These are phyloP conservation scores for Dryas drummondii DNA, from an alignment of 306 rosid genomes.

Conservation along the genomic window DNA sequence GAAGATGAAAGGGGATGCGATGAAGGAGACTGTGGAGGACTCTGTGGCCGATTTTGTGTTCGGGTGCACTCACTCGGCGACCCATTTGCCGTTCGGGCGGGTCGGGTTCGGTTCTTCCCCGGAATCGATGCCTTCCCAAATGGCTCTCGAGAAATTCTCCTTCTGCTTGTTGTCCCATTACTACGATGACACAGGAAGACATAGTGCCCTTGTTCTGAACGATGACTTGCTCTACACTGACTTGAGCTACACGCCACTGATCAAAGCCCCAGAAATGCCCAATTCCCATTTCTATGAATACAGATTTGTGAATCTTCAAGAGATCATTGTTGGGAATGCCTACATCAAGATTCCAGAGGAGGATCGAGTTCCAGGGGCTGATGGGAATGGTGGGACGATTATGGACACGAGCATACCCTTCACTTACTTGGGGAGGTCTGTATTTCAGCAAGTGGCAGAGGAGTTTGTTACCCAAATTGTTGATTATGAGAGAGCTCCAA, in stretches of 20 bases:
- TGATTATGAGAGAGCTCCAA: too few relatives aligned
- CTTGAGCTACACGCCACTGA: slow-evolving; percentile 7
- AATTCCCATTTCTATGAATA: neutral
- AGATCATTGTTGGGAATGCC: neutral
- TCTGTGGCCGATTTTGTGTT: neutral
- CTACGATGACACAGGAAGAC: neutral
- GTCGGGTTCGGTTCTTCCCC: neutral
- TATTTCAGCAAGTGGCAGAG: neutral
- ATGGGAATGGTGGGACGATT: slow-evolving; percentile 1
- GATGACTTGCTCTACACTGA: neutral
- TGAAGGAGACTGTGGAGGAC: neutral
- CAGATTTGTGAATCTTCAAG: slow-evolving; percentile 4
- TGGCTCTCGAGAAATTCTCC: slow-evolving; percentile 9
- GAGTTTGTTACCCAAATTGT: neutral
- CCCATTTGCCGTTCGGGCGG: neutral
- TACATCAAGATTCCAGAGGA: neutral
- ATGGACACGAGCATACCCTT: neutral
- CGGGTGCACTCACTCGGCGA: neutral
- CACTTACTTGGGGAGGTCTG: neutral
- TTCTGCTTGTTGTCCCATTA: neutral
- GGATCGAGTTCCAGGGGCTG: too few relatives aligned
- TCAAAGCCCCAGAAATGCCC: neutral
- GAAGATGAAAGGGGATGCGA: neutral
- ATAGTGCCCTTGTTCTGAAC: neutral
- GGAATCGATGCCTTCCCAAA: slow-evolving; percentile 9